Conservation (phyloP, 306 rosid species). For the Hippophae rhamnoides region DNA sequence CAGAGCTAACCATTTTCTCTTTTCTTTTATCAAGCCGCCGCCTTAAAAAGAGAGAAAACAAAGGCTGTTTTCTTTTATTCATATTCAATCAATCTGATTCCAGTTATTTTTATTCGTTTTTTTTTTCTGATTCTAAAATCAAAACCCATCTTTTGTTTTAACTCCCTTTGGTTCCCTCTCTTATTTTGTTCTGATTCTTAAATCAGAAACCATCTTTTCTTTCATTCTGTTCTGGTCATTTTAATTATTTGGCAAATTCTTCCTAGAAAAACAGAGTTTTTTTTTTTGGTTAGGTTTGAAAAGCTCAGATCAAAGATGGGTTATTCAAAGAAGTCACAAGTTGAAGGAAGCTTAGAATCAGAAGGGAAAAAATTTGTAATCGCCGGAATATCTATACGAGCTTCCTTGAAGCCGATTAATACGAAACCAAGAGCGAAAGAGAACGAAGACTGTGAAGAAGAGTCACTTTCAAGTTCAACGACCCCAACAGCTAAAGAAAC, state of each 20-base stretch:
- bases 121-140: slow-evolving; percentile 18
- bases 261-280: not conserved
- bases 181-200: slow-evolving; percentile 14
- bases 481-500: slow-evolving; percentile 80
- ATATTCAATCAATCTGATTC: slow-evolving; percentile 35
- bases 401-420: slow-evolving; percentile 57
- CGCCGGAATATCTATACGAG: slow-evolving; percentile 53
- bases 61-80: slow-evolving; percentile 68
- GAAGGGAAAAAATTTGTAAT: slow-evolving; percentile 72
- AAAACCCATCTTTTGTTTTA: slow-evolving; percentile 18
- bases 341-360: slow-evolving; percentile 47
- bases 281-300: slow-evolving; percentile 1
- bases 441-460: slow-evolving; percentile 35
- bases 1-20: slow-evolving; percentile 6
- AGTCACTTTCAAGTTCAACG: slow-evolving; percentile 30
- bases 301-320: slow-evolving; percentile 42
- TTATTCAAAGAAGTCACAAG: slow-evolving; percentile 70
- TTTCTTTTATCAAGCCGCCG: slow-evolving; percentile 23
- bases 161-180: not conserved
- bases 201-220: slow-evolving; percentile 13
- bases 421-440: slow-evolving; percentile 37
- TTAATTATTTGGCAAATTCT: not conserved
- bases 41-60: slow-evolving; percentile 10
- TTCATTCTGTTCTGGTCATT: slow-evolving; percentile 10
- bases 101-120: not conserved